A percentile compares a stretch with the other conserved stretches of the same genome.
Conservation (phyloP, 2,329 filamentous ascomycete species). For the Calonectria pseudoreteaudii region DNA sequence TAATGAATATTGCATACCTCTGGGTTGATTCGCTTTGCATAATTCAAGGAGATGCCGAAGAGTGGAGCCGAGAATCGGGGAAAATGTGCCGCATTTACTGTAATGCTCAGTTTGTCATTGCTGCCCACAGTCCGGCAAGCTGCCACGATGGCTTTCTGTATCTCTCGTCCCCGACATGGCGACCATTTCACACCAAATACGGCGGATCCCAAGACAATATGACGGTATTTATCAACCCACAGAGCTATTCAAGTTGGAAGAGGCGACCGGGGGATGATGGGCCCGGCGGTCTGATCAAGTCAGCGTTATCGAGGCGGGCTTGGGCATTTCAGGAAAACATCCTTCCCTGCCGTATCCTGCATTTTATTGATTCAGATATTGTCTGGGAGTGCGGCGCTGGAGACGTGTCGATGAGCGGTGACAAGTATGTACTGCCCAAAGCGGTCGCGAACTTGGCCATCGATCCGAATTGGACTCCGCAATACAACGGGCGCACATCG, state of each 20-base stretch:
- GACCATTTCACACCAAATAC: neutral
- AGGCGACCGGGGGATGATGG: neutral
- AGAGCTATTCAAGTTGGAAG: neutral
- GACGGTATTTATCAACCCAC: neutral
- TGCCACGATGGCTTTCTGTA: neutral
- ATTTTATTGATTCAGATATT: neutral
- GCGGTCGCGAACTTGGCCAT: neutral
- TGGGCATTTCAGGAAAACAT: neutral
- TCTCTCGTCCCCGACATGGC: neutral
- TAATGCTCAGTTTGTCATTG: neutral
- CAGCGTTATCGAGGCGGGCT: neutral
- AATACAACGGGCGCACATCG: neutral
- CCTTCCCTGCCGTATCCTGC: neutral
- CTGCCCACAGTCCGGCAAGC: neutral
- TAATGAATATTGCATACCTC: neutral
- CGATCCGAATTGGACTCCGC: neutral
- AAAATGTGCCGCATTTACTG: neutral
- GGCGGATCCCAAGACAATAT: neutral
- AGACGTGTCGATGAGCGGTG: neutral
- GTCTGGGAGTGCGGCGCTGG: neutral
- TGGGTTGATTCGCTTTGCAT: neutral
- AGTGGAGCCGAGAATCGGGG: neutral
- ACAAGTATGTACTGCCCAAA: neutral
- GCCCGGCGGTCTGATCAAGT: neutral
- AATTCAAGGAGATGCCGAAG: neutral